Percentiles rank a stretch among this genome's conserved stretches.
These are phyloP conservation scores for Rubus idaeus DNA, from an alignment of 306 rosid genomes.

Conservation along the genomic window DNA sequence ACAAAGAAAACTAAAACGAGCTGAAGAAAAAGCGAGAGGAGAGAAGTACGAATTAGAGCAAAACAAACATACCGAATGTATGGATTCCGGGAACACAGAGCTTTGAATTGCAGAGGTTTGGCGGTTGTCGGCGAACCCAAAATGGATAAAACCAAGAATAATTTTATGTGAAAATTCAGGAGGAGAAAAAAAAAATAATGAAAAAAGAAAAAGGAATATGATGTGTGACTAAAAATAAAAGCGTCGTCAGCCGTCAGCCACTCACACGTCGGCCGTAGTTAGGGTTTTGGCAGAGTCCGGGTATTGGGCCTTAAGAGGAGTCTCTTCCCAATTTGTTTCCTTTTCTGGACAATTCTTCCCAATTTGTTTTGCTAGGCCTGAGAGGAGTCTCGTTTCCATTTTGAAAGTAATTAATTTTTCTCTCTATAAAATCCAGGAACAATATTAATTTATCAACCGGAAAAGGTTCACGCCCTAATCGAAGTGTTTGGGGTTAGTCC, in stretches of 20 bases:
- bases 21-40: background rate
- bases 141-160: conserved; percentile 16
- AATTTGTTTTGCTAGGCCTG: too few relatives aligned
- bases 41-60: background rate
- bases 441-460: too few relatives aligned
- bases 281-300: background rate
- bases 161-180: background rate
- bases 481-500: too few relatives aligned
- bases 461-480: too few relatives aligned
- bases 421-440: too few relatives aligned
- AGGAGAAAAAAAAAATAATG: background rate
- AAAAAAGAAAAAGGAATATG: too few relatives aligned
- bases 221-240: conserved; percentile 5
- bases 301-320: background rate
- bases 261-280: conserved; percentile 1
- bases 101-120: conserved; percentile 21
- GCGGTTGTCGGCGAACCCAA: conserved; percentile 23
- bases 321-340: background rate
- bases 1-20: background rate
- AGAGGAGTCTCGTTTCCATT: too few relatives aligned
- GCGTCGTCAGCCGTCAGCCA: conserved; percentile 4
- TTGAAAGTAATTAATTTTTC: too few relatives aligned
- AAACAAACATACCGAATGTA: conserved; percentile 5
- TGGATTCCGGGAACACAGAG: background rate
- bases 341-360: too few relatives aligned